Base-by-base conservation (phyloP, 306 rosid species). In the Dicorynia guianensis region DNA sequence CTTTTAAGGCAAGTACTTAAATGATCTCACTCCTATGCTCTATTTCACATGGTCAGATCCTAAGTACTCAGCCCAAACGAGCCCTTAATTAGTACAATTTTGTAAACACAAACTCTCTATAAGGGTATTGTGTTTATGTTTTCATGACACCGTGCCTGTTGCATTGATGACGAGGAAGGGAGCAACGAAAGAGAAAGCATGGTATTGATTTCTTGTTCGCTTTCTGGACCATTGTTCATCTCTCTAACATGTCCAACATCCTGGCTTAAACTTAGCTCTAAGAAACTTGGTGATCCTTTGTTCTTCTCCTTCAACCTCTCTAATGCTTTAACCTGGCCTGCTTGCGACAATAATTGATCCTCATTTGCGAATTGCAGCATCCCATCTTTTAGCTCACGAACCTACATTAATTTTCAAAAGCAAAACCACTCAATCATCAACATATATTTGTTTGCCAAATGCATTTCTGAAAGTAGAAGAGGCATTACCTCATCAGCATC, bases 1-100 rank as follows among this genome's bases (percentile, higher is more conserved):
- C 17, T 33, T 43, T 55, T 67, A 77, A 84, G 74, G 77, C 83
- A 79, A 90, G 88, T 25, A 90, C 93, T 90, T 86, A 70, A 71
- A 80, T 80, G 90, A 88, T 90, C 87, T 90, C 82, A 85, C 89
- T 77, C 80, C 77, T 63, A 77, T 81, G 84, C 69, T 49, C 71
- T 67, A 48, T 33, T 75, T 38, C 64, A 70, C 77, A 74, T 70
- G 85, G 84, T 76, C 75, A 88, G 89, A 90, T 86, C 96, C 82
- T 40, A 76, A 86, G 92, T 86, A 85, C 90, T 84, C 75, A 72
- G 77, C 84, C 86, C 81, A 61, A 71, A 78, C 47, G 42, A 64
- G 73, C 15, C 39, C 36, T 36, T 33, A 55, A 17, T 52, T n/a
- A 25, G 63, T 50, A 17, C 53, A 66, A 81, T 63, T 79, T 77